phyloP scores from a whole-genome alignment of 148 eudicot species.

The Drosera capensis region DNA sequence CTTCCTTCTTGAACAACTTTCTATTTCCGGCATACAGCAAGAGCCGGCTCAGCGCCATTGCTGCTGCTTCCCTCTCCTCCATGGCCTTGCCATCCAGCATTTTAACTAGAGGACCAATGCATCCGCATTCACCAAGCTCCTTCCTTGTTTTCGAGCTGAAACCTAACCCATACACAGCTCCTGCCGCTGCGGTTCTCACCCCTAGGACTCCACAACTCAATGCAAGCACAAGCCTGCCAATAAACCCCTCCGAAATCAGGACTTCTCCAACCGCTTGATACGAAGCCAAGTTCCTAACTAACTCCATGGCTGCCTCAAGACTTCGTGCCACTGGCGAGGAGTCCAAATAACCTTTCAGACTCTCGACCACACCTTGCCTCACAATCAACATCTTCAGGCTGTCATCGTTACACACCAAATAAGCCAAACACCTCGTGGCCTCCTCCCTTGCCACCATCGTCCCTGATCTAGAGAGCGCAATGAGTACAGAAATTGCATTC shows the following conservation, averaged over 20 bases:
- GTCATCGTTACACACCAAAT: conserved; percentile 38
- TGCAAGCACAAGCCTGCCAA: conserved; percentile 20
- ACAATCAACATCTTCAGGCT: conserved; percentile 46
- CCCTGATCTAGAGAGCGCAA: conserved; percentile 41
- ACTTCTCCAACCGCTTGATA: conserved; percentile 34
- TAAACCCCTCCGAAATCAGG: conserved; percentile 42
- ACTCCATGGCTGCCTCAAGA: conserved; percentile 46
- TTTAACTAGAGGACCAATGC: conserved; percentile 36
- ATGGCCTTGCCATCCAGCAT: conserved; percentile 74
- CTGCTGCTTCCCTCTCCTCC: conserved; percentile 66
- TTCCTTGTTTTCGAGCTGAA: conserved; percentile 36
- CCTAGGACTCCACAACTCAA: conserved; percentile 53
- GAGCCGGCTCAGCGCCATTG: conserved; percentile 41
- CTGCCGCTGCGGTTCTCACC: conserved; percentile 59
- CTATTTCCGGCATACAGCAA: conserved; percentile 39
- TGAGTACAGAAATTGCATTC: conserved; percentile 36
- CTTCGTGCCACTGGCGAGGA: conserved; percentile 20
- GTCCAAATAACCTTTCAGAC: conserved; percentile 60
- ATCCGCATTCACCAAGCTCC: conserved; percentile 69
- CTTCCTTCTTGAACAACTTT: conserved; percentile 52
- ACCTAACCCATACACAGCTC: conserved; percentile 39
- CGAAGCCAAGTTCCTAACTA: conserved; percentile 34
- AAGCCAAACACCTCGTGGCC: conserved; percentile 59
- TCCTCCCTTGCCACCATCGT: conserved; percentile 59
- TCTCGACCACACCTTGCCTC: conserved; percentile 59